Conservation (phyloP, 192 early-diverging fungal genomes). For the Phlyctochytrium planicorne region DNA sequence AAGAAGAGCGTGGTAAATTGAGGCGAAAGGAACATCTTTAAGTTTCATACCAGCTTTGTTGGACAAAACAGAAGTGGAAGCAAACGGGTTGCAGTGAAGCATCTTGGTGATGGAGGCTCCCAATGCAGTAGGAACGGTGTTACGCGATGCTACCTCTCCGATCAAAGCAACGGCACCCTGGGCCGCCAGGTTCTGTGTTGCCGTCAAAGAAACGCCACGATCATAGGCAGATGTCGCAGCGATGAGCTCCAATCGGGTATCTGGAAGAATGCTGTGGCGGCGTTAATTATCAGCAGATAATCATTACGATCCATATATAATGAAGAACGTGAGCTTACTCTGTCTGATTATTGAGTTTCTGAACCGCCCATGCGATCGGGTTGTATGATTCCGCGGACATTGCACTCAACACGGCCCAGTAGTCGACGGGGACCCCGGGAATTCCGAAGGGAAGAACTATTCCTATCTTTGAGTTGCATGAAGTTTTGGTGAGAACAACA, state of each 20-base stretch:
- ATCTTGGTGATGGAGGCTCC: background rate
- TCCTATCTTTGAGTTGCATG: too few relatives aligned
- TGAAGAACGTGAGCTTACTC: background rate
- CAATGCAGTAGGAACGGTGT: background rate
- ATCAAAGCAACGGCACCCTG: background rate
- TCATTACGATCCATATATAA: background rate
- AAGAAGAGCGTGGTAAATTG: too few relatives aligned
- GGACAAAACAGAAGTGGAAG: too few relatives aligned
- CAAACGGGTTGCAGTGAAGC: too few relatives aligned
- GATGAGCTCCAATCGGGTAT: slow-evolving; percentile 3
- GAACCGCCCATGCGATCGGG: background rate
- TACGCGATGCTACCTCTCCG: background rate
- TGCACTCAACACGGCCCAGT: background rate
- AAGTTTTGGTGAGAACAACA: too few relatives aligned
- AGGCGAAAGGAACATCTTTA: too few relatives aligned
- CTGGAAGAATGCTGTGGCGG: background rate
- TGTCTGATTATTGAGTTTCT: background rate
- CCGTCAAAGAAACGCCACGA: background rate
- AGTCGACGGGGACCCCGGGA: background rate
- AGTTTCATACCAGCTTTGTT: too few relatives aligned
- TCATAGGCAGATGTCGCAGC: background rate
- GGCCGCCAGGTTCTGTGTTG: background rate
- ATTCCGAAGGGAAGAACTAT: background rate
- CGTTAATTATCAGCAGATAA: background rate
- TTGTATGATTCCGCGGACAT: background rate